Evolutionary conservation across 148 eudicot genomes (phyloP).

Genomic region (Hydrangea macrophylla): DNA sequence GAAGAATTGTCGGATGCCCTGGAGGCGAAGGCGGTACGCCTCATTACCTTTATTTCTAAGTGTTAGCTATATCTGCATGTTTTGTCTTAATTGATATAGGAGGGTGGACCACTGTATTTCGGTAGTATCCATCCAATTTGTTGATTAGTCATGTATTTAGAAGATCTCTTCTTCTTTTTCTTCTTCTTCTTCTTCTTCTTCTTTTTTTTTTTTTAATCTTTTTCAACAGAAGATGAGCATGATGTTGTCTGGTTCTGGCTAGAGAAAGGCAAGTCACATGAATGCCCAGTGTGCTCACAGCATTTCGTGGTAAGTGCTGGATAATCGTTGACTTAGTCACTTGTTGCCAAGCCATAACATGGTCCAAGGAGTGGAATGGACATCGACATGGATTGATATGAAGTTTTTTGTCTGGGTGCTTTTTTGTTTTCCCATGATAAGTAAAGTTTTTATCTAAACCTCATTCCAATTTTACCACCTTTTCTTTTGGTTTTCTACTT

Average conservation of each 20-base stretch:
- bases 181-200: not conserved
- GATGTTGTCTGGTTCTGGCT: slow-evolving; percentile 97
- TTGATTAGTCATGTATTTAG: slow-evolving; percentile 1
- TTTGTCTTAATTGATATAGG: not conserved
- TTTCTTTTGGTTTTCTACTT: too few species aligned
- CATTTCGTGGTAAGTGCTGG: slow-evolving; percentile 54
- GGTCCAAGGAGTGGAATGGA: not conserved
- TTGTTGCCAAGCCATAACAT: not conserved
- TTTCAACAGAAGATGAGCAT: slow-evolving; percentile 79
- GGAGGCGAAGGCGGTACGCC: slow-evolving; percentile 75
- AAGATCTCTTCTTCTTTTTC: not conserved
- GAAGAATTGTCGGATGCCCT: slow-evolving; percentile 84
- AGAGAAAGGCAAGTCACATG: slow-evolving; percentile 71
- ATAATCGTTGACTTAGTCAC: slow-evolving; percentile 1
- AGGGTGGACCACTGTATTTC: not conserved
- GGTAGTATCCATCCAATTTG: not conserved
- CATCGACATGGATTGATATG: not conserved
- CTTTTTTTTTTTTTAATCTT: slow-evolving; percentile 1
- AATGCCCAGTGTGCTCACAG: slow-evolving; percentile 88
- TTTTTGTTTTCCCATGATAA: too few species aligned
- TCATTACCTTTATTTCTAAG: not conserved
- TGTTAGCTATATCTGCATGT: not conserved
- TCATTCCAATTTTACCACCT: not conserved
- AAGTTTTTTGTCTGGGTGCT: too few species aligned
- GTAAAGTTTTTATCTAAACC: not conserved